Conservation (phyloP, 352 stramenopile genomes). For the Phytophthora constricta region DNA sequence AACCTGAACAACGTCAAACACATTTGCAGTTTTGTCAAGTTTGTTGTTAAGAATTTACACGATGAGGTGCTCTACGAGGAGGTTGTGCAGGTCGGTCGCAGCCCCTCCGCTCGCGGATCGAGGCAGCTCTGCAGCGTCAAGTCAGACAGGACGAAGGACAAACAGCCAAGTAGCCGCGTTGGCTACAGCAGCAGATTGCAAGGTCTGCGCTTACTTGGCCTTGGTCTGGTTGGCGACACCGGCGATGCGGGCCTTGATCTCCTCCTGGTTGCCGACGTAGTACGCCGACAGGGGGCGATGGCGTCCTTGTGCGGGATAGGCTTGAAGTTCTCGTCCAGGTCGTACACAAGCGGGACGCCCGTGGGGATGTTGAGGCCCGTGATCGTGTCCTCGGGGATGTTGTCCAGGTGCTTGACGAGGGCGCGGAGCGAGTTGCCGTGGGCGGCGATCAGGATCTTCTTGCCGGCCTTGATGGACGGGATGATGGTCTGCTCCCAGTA, state of each 20-base stretch:
- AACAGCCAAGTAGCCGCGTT: too few species aligned
- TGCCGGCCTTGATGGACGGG: constrained; percentile 93
- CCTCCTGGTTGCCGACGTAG: constrained; percentile 96
- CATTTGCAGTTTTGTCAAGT: constrained; percentile 10
- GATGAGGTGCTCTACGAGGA: constrained; percentile 27
- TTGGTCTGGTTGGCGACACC: constrained; percentile 97
- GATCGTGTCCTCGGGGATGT: constrained; percentile 97
- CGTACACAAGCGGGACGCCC: constrained; percentile 95
- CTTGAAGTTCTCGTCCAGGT: constrained; percentile 98
- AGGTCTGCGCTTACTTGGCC: constrained; percentile 54
- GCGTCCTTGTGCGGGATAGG: constrained; percentile 93
- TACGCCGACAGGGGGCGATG: constrained; percentile 85
- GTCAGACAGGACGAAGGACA: too few species aligned
- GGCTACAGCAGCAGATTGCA: too few species aligned
- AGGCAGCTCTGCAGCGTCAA: too few species aligned
- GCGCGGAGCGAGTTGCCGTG: constrained; percentile 98
- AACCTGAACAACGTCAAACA: too few species aligned
- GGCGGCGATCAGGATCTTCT: constrained; percentile 97
- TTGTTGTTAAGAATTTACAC: constrained; percentile 35
- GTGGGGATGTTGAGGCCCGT: constrained; percentile 97
- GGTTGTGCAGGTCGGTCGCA: constrained; percentile 1
- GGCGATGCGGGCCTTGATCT: constrained; percentile 96
- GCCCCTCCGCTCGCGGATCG: too few species aligned
- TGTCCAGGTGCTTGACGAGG: constrained; percentile 98
- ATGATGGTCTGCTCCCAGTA: constrained; percentile 97